Base-by-base conservation (phyloP, 2,329 filamentous ascomycete genomes). In the Pseudonectria buxi region DNA sequence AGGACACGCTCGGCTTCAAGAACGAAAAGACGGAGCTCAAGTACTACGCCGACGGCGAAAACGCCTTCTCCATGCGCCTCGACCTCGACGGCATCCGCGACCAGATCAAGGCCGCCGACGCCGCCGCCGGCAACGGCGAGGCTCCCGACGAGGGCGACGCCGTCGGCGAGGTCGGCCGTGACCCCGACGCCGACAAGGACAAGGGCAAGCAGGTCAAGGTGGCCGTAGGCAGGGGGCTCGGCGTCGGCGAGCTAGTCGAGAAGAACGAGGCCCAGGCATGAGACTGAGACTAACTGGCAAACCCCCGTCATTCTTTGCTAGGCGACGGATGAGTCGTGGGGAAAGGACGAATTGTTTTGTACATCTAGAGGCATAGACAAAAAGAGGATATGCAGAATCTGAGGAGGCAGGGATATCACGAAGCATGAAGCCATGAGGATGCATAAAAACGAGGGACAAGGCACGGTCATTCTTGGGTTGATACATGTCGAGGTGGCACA, bases 31-130 rank as follows among this genome's bases (percentile, higher is more conserved):
- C 83, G 10, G 87, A 94, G 65, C 60, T 75, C 32, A 92, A 89
- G 66, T 95, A 95, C 74, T 98, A 98, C 60, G 92, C 92, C 39
- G 92, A 98, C 61, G 90, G 90, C 41, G 92, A 98, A 68, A 87
- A 98, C 67, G 92, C 92, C 26, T 95, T 81, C 59, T 85, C 80
- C 57, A 98, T 98, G 92, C 81, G 81, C 44, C 84, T 95, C 60
- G 83, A 96, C 54, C 73, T 98, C 28, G 67, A 74, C 40, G 68
- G 72, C 47, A 71, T 84, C 57, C 61, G 68, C 43, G 65, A 68
- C 39, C 64, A 67, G 55, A 54, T 68, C 35, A 59, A 71, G 14
- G 65, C 54, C 24, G 48, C 53, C 7, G 44, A 47, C 13, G 43
- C 45, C 11, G 51, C 43, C 50, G 70, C 72, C 2, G 45, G 5